Conservation (phyloP, 345 rosid species). For the Salix viminalis region DNA sequence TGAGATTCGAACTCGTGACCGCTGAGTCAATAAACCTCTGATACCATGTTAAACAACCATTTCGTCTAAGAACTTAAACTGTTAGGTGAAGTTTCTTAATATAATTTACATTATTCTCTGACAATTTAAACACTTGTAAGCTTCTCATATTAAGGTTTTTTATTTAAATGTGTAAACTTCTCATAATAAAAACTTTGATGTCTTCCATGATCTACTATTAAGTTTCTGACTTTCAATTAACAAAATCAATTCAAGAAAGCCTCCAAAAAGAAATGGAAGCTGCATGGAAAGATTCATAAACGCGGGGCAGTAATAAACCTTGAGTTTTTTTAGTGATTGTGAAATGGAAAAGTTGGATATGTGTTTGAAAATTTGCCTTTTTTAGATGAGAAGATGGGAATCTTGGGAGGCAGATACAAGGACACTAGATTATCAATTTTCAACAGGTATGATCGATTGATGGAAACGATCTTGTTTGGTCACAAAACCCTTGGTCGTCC, state of each 20-base stretch:
- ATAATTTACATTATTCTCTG: too few relatives aligned
- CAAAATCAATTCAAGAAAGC: background rate
- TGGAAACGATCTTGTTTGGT: background rate
- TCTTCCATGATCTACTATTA: background rate
- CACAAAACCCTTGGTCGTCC: background rate
- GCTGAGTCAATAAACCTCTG: too few relatives aligned
- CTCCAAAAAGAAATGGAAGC: background rate
- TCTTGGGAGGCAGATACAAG: constrained; percentile 63
- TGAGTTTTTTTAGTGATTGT: background rate
- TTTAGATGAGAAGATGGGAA: constrained; percentile 56
- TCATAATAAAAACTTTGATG: background rate
- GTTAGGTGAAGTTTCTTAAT: too few relatives aligned
- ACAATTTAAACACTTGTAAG: too few relatives aligned
- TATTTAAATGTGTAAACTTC: too few relatives aligned
- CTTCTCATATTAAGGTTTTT: too few relatives aligned
- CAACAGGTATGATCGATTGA: constrained; percentile 35
- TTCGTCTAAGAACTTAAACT: too few relatives aligned
- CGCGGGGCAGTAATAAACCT: background rate
- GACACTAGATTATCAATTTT: constrained; percentile 47
- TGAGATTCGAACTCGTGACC: too few relatives aligned
- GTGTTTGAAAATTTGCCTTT: constrained; percentile 7
- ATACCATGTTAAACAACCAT: too few relatives aligned
- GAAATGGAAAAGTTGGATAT: constrained; percentile 14
- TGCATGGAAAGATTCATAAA: background rate
- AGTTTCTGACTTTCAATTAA: background rate